Conservation (phyloP, 352 stramenopile species). For the Phytopythium aichiense region DNA sequence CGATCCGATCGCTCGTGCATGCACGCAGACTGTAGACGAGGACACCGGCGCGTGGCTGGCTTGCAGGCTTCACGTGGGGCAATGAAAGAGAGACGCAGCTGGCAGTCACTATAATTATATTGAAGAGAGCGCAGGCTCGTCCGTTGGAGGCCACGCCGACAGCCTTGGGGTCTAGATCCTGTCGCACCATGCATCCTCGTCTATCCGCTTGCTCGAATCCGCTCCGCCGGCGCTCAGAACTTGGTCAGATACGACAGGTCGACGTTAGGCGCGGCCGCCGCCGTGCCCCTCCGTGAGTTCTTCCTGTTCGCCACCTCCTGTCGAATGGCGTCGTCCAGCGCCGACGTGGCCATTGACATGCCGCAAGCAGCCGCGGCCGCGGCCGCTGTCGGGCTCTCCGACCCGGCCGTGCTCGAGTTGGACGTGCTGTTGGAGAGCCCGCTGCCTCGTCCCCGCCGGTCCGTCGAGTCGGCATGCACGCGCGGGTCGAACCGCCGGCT, state of each 20-base stretch:
- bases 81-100: too few relatives aligned
- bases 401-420: slow-evolving; percentile 22
- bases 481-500: slow-evolving; percentile 10
- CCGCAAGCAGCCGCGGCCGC: neutral
- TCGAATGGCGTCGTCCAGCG: slow-evolving; percentile 14
- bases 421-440: slow-evolving; percentile 20
- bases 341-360: slow-evolving; percentile 4
- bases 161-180: neutral
- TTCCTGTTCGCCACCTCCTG: slow-evolving; percentile 11
- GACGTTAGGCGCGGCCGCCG: slow-evolving; percentile 8
- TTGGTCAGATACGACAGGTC: slow-evolving; percentile 28
- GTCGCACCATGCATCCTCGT: neutral
- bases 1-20: neutral
- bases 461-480: neutral
- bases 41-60: too few relatives aligned
- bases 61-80: too few relatives aligned
- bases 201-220: neutral
- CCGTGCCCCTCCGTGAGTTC: slow-evolving; percentile 12
- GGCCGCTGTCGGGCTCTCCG: slow-evolving; percentile 15
- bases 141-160: neutral
- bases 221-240: slow-evolving; percentile 7
- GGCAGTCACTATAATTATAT: slow-evolving; percentile 2
- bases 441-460: slow-evolving; percentile 3
- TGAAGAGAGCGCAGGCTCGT: neutral
- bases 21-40: neutral